A percentile compares a stretch with the other conserved stretches of the same genome.
These are phyloP conservation scores for Saccharomycopsis vini DNA, from an alignment of 805 yeast species.

Conservation along the genomic window DNA sequence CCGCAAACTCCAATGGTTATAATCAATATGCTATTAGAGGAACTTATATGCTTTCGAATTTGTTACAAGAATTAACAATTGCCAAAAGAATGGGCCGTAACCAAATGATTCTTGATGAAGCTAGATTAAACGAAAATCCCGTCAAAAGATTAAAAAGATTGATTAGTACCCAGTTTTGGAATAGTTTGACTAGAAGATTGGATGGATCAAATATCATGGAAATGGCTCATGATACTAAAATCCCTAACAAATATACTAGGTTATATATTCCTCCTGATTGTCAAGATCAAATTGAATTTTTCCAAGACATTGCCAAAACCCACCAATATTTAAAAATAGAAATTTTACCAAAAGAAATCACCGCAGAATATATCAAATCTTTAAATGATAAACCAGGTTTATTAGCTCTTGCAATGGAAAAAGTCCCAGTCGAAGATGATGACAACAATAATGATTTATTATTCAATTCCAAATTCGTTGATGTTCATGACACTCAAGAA, in stretches of 20 bases:
- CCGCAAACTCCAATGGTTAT: conserved; percentile 78
- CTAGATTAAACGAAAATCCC: conserved; percentile 78
- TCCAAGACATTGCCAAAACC: conserved; percentile 39
- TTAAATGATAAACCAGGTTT: conserved; percentile 80
- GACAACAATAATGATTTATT: not conserved
- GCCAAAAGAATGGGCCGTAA: conserved; percentile 75
- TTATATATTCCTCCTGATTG: conserved; percentile 68
- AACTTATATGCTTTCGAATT: conserved; percentile 79
- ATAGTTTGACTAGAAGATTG: conserved; percentile 59
- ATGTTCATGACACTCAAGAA: not conserved
- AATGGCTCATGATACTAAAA: conserved; percentile 75
- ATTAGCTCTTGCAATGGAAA: conserved; percentile 66
- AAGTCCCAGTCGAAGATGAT: conserved; percentile 25
- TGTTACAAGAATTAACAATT: conserved; percentile 80
- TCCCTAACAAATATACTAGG: conserved; percentile 59
- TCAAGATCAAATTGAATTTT: conserved; percentile 66
- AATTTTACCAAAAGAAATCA: conserved; percentile 63
- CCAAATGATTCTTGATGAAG: conserved; percentile 74
- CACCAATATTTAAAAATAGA: conserved; percentile 53
- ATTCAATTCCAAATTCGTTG: conserved; percentile 1
- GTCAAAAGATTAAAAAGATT: conserved; percentile 67
- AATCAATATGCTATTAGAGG: conserved; percentile 70
- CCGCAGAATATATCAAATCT: conserved; percentile 69
- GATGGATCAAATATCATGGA: conserved; percentile 51
- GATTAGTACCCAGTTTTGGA: conserved; percentile 76